Percentiles rank a stretch among this genome's conserved stretches.
Conservation (phyloP, 73 alveolate species). For the Uronychia binucleata region DNA sequence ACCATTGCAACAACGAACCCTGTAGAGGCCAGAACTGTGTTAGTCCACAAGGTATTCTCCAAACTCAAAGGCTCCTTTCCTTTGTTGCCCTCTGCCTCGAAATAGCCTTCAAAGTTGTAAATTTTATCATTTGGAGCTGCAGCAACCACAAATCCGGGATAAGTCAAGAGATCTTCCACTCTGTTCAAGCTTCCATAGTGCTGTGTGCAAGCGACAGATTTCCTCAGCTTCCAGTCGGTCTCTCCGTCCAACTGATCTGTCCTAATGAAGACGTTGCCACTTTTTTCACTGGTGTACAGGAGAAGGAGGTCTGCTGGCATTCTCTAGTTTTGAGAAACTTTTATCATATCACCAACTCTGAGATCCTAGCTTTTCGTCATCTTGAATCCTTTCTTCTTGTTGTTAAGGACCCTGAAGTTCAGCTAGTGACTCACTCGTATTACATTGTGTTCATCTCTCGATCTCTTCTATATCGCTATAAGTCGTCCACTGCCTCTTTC, state of each 20-base stretch:
- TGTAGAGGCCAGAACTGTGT: slow-evolving; percentile 93
- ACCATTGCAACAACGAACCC: slow-evolving; percentile 75
- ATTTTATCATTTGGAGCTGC: slow-evolving; percentile 76
- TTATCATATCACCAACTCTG: slow-evolving; percentile 89
- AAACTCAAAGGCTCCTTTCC: slow-evolving; percentile 83
- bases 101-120: slow-evolving; percentile 79
- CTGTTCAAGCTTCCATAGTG: slow-evolving; percentile 8
- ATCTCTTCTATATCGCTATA: slow-evolving; percentile 83
- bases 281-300: slow-evolving; percentile 59
- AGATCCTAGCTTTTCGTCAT: slow-evolving; percentile 25
- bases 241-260: slow-evolving; percentile 88
- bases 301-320: slow-evolving; percentile 80
- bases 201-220: slow-evolving; percentile 77
- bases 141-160: slow-evolving; percentile 66
- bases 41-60: slow-evolving; percentile 97
- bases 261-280: slow-evolving; percentile 69
- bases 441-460: slow-evolving; percentile 73
- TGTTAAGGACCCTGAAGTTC: slow-evolving; percentile 30
- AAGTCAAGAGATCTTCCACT: slow-evolving; percentile 70
- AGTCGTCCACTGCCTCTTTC: slow-evolving; percentile 91
- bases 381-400: slow-evolving; percentile 47
- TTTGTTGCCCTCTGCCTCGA: slow-evolving; percentile 36
- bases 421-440: slow-evolving; percentile 55
- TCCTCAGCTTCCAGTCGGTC: slow-evolving; percentile 95
- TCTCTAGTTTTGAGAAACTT: slow-evolving; percentile 73